Percentiles rank a stretch among this genome's conserved stretches.
phyloP scores from a whole-genome alignment of 768 basidiomycete genomes.

The Coprinopsis sp. region DNA sequence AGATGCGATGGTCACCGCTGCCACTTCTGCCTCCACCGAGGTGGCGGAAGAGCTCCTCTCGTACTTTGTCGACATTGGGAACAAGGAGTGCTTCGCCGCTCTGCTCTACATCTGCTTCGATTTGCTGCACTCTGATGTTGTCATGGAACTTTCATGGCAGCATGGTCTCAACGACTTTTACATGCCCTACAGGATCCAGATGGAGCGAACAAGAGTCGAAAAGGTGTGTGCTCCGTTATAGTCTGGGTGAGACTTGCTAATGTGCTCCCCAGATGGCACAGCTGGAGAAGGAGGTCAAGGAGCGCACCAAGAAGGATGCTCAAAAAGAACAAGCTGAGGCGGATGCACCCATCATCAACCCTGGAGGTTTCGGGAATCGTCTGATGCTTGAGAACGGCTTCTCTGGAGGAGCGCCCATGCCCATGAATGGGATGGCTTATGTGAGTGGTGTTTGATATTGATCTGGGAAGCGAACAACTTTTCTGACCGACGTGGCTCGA shows the following conservation, averaged over 20 bases:
- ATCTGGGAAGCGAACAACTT: not conserved
- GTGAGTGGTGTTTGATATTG: constrained; percentile 2
- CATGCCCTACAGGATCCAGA: constrained; percentile 94
- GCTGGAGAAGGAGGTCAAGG: constrained; percentile 87
- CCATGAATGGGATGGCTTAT: constrained; percentile 10
- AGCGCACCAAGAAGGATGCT: constrained; percentile 78
- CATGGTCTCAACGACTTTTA: constrained; percentile 95
- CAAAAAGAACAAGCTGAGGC: constrained; percentile 89
- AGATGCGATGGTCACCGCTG: constrained; percentile 92
- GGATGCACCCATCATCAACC: constrained; percentile 84
- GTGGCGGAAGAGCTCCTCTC: constrained; percentile 92
- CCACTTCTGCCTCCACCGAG: constrained; percentile 76
- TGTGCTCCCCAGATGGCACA: constrained; percentile 50
- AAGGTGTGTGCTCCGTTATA: constrained; percentile 41
- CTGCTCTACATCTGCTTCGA: constrained; percentile 92
- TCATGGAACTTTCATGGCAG: constrained; percentile 95
- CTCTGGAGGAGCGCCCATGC: not conserved
- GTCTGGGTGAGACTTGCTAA: constrained; percentile 7
- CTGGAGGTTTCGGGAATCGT: constrained; percentile 52
- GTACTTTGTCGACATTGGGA: constrained; percentile 98
- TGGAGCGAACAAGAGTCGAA: constrained; percentile 72
- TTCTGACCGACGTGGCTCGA: constrained; percentile 1
- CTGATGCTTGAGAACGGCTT: constrained; percentile 10
- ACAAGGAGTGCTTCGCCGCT: constrained; percentile 96
- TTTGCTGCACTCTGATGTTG: constrained; percentile 86